Percentiles rank a stretch among this genome's conserved stretches.
These are phyloP conservation scores for Tetrahymena borealis DNA, from an alignment of 73 alveolate genomes.

Conservation along the genomic window DNA sequence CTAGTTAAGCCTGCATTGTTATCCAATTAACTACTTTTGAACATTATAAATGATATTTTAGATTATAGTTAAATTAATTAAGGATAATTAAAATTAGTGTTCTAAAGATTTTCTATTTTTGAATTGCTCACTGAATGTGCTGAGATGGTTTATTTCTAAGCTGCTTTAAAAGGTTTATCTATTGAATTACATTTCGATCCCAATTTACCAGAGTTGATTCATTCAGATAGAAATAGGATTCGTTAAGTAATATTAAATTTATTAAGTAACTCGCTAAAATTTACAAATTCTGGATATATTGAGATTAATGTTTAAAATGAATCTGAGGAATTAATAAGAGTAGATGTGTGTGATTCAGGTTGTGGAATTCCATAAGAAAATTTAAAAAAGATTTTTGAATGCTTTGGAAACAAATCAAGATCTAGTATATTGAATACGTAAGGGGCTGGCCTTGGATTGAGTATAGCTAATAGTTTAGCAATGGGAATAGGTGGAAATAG, in stretches of 20 bases:
- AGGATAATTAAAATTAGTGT: constrained; percentile 13
- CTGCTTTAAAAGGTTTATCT: background rate
- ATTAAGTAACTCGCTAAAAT: constrained; percentile 34
- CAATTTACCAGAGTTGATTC: background rate
- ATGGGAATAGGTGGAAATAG: background rate
- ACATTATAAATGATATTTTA: constrained; percentile 22
- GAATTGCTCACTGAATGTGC: constrained; percentile 22
- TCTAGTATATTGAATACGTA: constrained; percentile 9
- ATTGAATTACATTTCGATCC: background rate
- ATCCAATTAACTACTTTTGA: constrained; percentile 5
- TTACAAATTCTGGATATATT: constrained; percentile 8
- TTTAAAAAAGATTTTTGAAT: background rate
- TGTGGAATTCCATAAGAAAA: constrained; percentile 17
- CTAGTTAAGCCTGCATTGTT: background rate
- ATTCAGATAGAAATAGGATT: constrained; percentile 21
- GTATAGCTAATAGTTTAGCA: constrained; percentile 29
- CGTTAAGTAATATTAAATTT: constrained; percentile 12
- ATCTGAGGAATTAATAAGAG: background rate
- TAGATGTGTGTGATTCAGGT: constrained; percentile 34
- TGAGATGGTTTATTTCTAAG: constrained; percentile 22
- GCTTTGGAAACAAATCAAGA: background rate
- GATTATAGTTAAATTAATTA: constrained; percentile 22
- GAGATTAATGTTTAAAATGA: constrained; percentile 9
- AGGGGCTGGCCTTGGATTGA: constrained; percentile 40
- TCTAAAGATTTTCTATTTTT: background rate